These are phyloP conservation scores for Cicer arietinum DNA, from an alignment of 306 rosid species.

Conservation along the genomic window DNA sequence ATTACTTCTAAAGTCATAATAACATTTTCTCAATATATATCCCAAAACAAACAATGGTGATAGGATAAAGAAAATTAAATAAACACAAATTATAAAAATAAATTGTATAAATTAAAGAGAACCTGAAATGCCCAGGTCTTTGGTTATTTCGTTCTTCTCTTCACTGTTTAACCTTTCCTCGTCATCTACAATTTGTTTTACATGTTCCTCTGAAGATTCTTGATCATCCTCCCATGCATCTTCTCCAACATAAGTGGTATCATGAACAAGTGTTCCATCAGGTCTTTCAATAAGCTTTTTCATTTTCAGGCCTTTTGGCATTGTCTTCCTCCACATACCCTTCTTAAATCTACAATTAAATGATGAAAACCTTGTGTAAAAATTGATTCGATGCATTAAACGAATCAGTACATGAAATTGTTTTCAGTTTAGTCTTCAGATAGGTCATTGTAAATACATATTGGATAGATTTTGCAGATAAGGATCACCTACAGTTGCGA, in stretches of 20 bases:
- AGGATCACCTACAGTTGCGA: slow-evolving; percentile 1
- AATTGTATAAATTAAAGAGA: slow-evolving; percentile 33
- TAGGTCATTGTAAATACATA: not conserved
- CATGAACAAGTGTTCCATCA: slow-evolving; percentile 83
- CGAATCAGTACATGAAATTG: slow-evolving; percentile 19
- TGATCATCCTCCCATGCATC: slow-evolving; percentile 93
- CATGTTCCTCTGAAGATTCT: slow-evolving; percentile 59
- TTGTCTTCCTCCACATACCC: slow-evolving; percentile 84
- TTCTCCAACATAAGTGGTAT: slow-evolving; percentile 88
- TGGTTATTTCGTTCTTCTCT: slow-evolving; percentile 66
- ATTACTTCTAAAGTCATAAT: not conserved
- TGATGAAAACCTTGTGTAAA: slow-evolving; percentile 35
- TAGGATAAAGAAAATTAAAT: not conserved
- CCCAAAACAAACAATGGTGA: not conserved
- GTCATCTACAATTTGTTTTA: slow-evolving; percentile 67
- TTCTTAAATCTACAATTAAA: slow-evolving; percentile 76
- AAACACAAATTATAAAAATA: not conserved
- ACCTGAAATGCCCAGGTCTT: slow-evolving; percentile 83
- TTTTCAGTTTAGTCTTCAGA: slow-evolving; percentile 32
- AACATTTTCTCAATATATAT: slow-evolving; percentile 12
- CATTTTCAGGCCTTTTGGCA: slow-evolving; percentile 88
- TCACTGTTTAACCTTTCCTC: slow-evolving; percentile 61
- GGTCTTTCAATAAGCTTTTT: slow-evolving; percentile 83
- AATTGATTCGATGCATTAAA: slow-evolving; percentile 19
- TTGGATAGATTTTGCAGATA: not conserved